phyloP scores from a whole-genome alignment of 768 basidiomycete species.

The Trametes cinnabarina region DNA sequence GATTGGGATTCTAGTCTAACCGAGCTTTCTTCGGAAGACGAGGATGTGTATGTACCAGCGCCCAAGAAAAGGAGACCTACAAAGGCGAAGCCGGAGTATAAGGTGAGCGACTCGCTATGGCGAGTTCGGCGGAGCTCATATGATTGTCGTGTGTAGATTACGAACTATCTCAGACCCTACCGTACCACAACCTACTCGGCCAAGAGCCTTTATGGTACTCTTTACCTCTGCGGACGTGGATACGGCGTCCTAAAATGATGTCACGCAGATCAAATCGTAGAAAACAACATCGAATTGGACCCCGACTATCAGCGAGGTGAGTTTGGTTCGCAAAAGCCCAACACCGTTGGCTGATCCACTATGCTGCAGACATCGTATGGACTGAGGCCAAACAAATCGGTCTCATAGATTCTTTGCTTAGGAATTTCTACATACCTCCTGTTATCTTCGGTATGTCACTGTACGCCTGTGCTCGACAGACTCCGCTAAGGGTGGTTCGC shows the following conservation, averaged over 20 bases:
- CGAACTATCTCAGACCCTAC: conserved; percentile 36
- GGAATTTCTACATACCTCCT: conserved; percentile 66
- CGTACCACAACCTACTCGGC: conserved; percentile 42
- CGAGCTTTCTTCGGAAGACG: conserved; percentile 42
- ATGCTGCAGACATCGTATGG: conserved; percentile 59
- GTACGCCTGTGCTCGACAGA: not conserved
- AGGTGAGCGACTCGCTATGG: conserved; percentile 7
- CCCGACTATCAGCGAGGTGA: conserved; percentile 67
- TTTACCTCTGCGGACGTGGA: not conserved
- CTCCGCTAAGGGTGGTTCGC: not conserved
- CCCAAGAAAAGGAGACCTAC: conserved; percentile 26
- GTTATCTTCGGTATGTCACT: conserved; percentile 55
- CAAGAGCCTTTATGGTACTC: conserved; percentile 44
- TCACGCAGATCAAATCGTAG: conserved; percentile 45
- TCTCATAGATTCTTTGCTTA: conserved; percentile 62
- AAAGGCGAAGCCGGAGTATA: conserved; percentile 31
- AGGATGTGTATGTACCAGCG: conserved; percentile 34
- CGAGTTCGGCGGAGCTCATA: conserved; percentile 15
- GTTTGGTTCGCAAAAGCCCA: too few relatives aligned
- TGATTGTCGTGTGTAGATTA: conserved; percentile 17
- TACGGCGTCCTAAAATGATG: not conserved
- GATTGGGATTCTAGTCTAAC: conserved; percentile 47
- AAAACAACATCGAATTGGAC: conserved; percentile 50
- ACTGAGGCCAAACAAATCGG: conserved; percentile 54
- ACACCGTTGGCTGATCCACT: too few relatives aligned